A percentile compares a stretch with the other conserved stretches of the same genome.
These are phyloP conservation scores for Exophiala viscosa DNA, from an alignment of 2,329 filamentous ascomycete species.

Conservation along the genomic window DNA sequence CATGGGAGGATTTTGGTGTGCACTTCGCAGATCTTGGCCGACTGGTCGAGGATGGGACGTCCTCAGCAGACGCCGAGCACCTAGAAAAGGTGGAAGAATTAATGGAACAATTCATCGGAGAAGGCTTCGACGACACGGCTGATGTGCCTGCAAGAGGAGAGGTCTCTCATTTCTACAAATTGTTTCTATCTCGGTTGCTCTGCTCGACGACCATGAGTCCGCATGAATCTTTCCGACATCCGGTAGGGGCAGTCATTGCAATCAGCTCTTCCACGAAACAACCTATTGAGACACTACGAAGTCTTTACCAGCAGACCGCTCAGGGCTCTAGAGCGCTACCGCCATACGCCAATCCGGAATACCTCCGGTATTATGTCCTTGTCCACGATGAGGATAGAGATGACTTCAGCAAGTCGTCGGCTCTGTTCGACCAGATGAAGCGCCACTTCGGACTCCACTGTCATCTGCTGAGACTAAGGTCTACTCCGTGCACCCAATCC, in stretches of 20 bases:
- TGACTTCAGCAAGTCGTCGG: conserved; percentile 84
- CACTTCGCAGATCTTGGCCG: conserved; percentile 71
- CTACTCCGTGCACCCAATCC: conserved; percentile 77
- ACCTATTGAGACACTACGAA: conserved; percentile 82
- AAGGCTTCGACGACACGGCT: conserved; percentile 16
- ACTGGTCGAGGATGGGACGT: conserved; percentile 13
- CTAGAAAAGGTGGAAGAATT: conserved; percentile 27
- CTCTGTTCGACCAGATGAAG: conserved; percentile 97
- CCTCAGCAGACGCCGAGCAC: conserved; percentile 6
- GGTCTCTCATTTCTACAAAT: conserved; percentile 74
- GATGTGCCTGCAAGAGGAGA: conserved; percentile 18
- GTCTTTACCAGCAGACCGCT: conserved; percentile 79
- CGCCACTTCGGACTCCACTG: conserved; percentile 95
- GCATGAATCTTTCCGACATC: conserved; percentile 91
- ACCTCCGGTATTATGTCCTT: conserved; percentile 90
- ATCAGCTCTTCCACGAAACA: conserved; percentile 83
- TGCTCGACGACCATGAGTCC: conserved; percentile 74
- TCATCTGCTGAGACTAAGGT: conserved; percentile 81
- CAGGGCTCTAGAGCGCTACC: conserved; percentile 71
- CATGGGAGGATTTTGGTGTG: conserved; percentile 85
- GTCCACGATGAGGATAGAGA: conserved; percentile 95
- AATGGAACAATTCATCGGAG: conserved; percentile 25
- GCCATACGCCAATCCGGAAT: conserved; percentile 85
- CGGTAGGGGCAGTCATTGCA: conserved; percentile 88
- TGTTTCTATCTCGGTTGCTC: conserved; percentile 79